Percentiles rank a stretch among this genome's conserved stretches.
phyloP scores from a whole-genome alignment of 176 grass and related monocot species.

The Eragrostis curvula region DNA sequence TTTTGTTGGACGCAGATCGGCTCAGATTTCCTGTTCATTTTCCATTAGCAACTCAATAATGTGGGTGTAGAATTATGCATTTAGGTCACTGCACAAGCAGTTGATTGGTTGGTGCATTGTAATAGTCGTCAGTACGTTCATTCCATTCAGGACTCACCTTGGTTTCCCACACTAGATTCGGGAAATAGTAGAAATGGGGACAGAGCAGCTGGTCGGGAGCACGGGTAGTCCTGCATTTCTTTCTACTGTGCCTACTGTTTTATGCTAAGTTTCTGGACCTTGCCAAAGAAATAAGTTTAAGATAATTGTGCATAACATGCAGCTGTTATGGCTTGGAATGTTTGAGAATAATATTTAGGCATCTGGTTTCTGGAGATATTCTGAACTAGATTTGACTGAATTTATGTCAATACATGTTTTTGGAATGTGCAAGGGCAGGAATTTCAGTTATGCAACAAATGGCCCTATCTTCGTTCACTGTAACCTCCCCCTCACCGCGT shows the following conservation, averaged over 20 bases:
- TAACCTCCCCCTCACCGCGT: not conserved
- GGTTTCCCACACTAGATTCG: not conserved
- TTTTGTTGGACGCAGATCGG: not conserved
- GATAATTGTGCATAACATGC: not conserved
- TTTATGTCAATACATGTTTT: not conserved
- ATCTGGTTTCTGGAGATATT: not conserved
- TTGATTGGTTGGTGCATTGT: not conserved
- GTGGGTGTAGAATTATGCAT: not conserved
- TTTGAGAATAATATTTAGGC: not conserved
- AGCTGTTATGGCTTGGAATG: not conserved
- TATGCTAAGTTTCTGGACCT: not conserved
- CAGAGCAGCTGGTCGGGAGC: not conserved
- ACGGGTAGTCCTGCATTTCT: not conserved
- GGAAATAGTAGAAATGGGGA: not conserved
- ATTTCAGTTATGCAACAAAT: constrained; percentile 37
- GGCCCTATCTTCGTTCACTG: constrained; percentile 15
- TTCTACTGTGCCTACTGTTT: not conserved
- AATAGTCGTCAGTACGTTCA: not conserved
- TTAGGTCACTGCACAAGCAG: not conserved
- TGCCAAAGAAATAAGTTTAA: not conserved
- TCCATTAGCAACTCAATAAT: not conserved
- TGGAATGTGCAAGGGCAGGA: constrained; percentile 19
- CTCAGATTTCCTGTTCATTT: not conserved
- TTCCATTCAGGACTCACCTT: not conserved
- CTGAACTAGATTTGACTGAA: not conserved